Evolutionary conservation across 306 rosid species (phyloP), one percentile per base, ranked within the genome.

Genomic region (Calophaca sinica): DNA sequence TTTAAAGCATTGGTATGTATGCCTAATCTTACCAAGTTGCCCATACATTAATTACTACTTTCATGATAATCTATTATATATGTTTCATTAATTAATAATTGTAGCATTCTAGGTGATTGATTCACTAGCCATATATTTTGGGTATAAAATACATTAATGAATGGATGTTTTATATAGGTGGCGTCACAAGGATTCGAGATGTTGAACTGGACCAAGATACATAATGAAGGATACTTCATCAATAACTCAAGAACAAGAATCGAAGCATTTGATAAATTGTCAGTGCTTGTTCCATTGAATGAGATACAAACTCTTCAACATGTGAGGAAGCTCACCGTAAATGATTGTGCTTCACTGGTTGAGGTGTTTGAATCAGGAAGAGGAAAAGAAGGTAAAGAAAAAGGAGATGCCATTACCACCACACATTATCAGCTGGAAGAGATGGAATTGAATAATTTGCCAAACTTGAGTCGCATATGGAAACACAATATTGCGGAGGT

Each of bases 401-500:
- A 60, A 55, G 29, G 51, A 14, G 7, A 44, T 13, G 28, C 26
- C 32, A 33, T 33, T 33, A 29, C 1, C 50, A 3, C 12, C 68
- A 70, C 26, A 33, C 49, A 49, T 51, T n/a, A 15, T 70, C 50
- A 52, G 6, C 10, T 53, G 20, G 7, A 38, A 20, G 4, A 1
- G 3, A 14, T 70, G 48, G 2, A 0, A 7, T 32, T 68, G 31
- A 0, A 0, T 0, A 0, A 32, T 3, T 49, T 68, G 45, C 74
- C 74, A 35, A 38, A 14, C 1, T 26, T 70, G 61, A 70, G 63
- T 28, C 26, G 36, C 51, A 38, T 52, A 35, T 70, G 74, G 74
- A 51, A 31, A 67, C 2, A 3, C 42, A 32, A 32, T 68, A 68
- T 11, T 35, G n/a, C 5, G 5, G 28, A 29, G 41, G 26, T 20